Conservation (phyloP, 2,329 filamentous ascomycete species). For the Onygena corvina region DNA sequence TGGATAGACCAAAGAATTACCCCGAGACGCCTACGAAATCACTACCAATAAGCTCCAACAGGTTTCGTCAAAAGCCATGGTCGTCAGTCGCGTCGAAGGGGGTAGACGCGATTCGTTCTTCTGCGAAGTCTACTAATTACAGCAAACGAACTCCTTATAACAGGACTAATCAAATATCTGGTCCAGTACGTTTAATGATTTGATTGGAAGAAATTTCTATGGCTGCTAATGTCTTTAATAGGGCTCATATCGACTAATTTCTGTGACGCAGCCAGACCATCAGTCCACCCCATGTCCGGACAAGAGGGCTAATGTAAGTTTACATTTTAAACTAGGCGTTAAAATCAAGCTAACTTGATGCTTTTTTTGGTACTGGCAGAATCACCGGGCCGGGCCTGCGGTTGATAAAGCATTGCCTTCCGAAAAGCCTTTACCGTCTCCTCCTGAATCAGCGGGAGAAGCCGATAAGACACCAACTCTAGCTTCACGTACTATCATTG, state of each 20-base stretch:
- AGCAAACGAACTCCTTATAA: constrained; percentile 8
- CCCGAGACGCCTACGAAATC: constrained; percentile 12
- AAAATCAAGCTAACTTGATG: too few relatives aligned
- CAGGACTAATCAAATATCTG: neutral
- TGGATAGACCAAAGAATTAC: neutral
- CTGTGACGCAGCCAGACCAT: neutral
- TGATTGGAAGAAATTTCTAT: neutral
- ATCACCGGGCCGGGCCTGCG: neutral
- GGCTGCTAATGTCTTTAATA: neutral
- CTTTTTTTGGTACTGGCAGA: neutral
- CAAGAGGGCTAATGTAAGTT: neutral
- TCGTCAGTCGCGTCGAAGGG: constrained; percentile 13
- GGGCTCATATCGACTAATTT: constrained; percentile 6
- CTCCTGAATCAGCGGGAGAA: constrained; percentile 7
- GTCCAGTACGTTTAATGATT: neutral
- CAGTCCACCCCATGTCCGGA: neutral
- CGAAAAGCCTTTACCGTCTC: constrained; percentile 15
- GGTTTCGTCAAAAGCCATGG: constrained; percentile 12
- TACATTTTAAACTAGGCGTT: neutral
- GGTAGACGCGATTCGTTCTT: constrained; percentile 13
- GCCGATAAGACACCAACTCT: neutral
- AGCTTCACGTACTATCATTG: constrained; percentile 8
- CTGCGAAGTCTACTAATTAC: constrained; percentile 4
- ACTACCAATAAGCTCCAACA: neutral
- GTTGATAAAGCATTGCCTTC: constrained; percentile 11